Evolutionary conservation across 129 eudicot species (phyloP).

Genomic region (Lonicera japonica): DNA sequence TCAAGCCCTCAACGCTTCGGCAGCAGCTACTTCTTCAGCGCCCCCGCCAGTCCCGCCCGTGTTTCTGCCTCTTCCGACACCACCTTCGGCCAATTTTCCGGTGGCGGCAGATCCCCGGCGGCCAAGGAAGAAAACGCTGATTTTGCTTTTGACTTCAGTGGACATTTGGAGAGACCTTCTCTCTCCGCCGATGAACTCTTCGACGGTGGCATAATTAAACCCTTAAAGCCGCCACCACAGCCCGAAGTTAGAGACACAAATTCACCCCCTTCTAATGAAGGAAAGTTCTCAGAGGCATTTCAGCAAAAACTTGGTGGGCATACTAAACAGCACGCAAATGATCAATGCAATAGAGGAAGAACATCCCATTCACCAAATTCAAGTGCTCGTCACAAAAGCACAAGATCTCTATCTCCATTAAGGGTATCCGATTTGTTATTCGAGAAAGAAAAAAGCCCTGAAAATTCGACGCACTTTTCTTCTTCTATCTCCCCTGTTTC

Average conservation of each 20-base stretch:
- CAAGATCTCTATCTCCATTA: conserved; percentile 6
- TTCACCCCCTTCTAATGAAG: not conserved
- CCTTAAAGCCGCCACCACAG: conserved; percentile 1
- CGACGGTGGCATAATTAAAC: conserved; percentile 11
- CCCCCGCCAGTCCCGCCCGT: conserved; percentile 3
- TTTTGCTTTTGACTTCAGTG: conserved; percentile 10
- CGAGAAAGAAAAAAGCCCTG: not conserved
- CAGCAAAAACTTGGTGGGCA: not conserved
- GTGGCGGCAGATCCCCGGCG: no score
- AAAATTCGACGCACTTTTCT: not conserved
- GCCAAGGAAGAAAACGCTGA: not conserved
- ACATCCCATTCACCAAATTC: not conserved
- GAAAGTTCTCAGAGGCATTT: not conserved
- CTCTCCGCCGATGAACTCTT: conserved; percentile 11
- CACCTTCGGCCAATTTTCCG: not conserved
- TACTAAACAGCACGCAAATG: not conserved
- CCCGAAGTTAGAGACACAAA: not conserved
- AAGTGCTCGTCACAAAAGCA: not conserved
- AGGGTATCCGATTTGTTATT: not conserved
- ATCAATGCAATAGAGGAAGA: not conserved
- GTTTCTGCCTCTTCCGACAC: not conserved
- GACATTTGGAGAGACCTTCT: conserved; percentile 2
- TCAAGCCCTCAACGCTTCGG: conserved; percentile 11
- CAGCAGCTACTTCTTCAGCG: conserved; percentile 4
- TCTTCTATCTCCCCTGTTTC: not conserved